Evolutionary conservation across 306 rosid species (phyloP).

Genomic region (Vachellia collinsii): DNA sequence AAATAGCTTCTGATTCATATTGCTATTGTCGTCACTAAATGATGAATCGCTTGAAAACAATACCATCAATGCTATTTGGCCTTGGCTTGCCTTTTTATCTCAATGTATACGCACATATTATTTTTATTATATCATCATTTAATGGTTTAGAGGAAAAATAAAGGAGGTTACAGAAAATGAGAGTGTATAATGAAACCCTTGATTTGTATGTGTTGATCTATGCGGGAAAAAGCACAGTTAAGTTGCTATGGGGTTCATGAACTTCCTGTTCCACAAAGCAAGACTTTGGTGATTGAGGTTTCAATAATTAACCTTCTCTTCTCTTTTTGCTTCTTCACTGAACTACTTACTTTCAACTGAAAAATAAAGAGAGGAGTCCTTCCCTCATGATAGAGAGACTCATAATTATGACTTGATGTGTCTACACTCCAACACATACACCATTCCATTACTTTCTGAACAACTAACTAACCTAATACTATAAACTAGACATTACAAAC

Average conservation of each 20-base stretch:
- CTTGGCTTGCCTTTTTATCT: no score
- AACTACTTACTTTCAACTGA: not conserved
- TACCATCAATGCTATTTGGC: no score
- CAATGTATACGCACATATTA: no score
- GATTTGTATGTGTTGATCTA: not conserved
- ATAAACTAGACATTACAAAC: not conserved
- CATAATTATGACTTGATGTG: no score
- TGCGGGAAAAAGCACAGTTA: not conserved
- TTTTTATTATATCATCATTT: no score
- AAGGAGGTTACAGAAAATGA: no score
- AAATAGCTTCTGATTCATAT: no score
- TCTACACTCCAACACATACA: not conserved
- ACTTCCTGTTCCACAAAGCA: not conserved
- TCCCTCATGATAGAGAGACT: not conserved
- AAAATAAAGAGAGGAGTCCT: not conserved
- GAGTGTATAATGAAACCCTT: no score
- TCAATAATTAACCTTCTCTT: not conserved
- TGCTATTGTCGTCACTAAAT: no score
- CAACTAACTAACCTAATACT: not conserved
- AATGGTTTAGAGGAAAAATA: no score
- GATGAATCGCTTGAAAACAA: no score
- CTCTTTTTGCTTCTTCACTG: not conserved
- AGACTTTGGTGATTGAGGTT: not conserved
- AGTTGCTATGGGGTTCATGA: not conserved
- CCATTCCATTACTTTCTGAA: slow-evolving; percentile 5